Evolutionary conservation across 257 asterid genomes (phyloP).

Genomic region (Salvia hispanica): DNA sequence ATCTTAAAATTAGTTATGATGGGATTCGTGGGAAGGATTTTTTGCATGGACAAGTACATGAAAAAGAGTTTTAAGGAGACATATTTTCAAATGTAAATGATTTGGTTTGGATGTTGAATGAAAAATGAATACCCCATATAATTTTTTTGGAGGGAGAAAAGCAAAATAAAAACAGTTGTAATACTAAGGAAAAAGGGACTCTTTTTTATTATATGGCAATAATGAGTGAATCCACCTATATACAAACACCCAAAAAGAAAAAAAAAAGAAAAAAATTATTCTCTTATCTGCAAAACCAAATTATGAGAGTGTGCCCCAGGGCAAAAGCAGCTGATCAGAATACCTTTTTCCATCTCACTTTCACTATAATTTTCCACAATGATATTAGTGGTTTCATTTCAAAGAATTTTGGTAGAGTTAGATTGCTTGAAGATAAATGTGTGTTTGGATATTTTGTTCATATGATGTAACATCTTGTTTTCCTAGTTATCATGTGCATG

Average conservation of each 20-base stretch:
- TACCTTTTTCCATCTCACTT: constrained; percentile 34
- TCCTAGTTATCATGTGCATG: too few species aligned
- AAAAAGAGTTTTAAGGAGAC: constrained; percentile 38
- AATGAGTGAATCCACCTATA: constrained; percentile 40
- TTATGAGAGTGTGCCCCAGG: constrained; percentile 37
- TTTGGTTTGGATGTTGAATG: constrained; percentile 38
- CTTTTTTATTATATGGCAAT: constrained; percentile 40
- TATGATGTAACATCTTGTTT: neutral
- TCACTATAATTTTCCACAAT: constrained; percentile 39
- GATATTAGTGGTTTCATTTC: constrained; percentile 17
- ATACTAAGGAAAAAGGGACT: neutral
- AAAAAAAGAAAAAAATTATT: neutral
- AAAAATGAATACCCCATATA: neutral
- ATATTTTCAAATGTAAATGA: constrained; percentile 47
- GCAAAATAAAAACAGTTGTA: neutral
- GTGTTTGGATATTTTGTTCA: neutral
- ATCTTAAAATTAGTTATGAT: constrained; percentile 13
- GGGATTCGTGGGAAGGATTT: constrained; percentile 29
- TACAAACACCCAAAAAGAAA: constrained; percentile 18
- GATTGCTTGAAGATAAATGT: neutral
- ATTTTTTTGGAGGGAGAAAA: constrained; percentile 27
- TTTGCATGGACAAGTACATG: constrained; percentile 41
- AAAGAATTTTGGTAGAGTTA: constrained; percentile 9
- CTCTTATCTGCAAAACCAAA: constrained; percentile 35
- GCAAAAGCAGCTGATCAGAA: constrained; percentile 27